Base-by-base conservation (phyloP, 2,329 filamentous ascomycete species). In the Neocatenulostroma microsporum region DNA sequence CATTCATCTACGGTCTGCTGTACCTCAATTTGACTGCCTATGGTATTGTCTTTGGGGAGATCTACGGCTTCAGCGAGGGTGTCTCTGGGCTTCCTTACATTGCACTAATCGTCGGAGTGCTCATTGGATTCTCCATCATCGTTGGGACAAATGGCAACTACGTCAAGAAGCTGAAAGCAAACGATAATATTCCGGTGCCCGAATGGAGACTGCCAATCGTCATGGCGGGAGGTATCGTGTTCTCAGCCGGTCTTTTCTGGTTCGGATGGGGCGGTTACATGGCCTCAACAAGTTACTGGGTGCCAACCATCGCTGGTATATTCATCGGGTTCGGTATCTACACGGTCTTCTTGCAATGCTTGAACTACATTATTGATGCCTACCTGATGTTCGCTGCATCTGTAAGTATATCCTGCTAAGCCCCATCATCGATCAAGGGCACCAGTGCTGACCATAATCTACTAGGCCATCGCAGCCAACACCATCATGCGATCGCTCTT, bases 11-110 rank as follows among this genome's bases (percentile, higher is more conserved):
- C 35, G 27, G 72, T 5, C 68, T 91, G 1, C 74, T 94, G 1
- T 94, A 91, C 54, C 78, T 89, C 18, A 91, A 91, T 66, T 69
- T 94, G 35, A 88, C 84, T 0, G 83, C 85, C 1, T 93, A 93
- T 50, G 80, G 83, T 0, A 74, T 91, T 29, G 82, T 93, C 31
- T 94, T 91, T 63, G 68, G 80, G 43, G 57, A 62, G 2, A 70
- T 87, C 4, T 82, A 94, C 58, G 71, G 74, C 47, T 81, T 89
- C 66, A 75, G 64, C 21, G 53, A 70, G 2, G 87, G 87, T 39
- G 62, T 84, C 13, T 73, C 78, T 3, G 87, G 86, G 2, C 70
- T 94, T 4, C 78, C 85, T 4, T 94, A 38, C 24, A 84, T 94
- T 50, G 87, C 86, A 37, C 84, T 94, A 45, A 50, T 60, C 18